Base-by-base conservation (phyloP, 768 basidiomycete genomes). In the Termitomyces heimii region DNA sequence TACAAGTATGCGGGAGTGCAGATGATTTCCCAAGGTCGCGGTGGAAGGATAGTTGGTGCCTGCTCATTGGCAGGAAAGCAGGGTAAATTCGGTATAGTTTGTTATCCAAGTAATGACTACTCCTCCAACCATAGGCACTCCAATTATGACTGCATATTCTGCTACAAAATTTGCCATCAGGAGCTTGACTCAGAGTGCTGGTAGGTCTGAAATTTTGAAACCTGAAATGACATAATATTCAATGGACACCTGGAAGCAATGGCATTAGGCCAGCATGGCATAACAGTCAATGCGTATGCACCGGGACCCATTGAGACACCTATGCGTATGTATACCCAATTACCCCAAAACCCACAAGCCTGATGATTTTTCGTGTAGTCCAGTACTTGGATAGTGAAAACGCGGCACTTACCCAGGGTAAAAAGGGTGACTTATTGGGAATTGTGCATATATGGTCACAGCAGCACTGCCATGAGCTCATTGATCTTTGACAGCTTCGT, bases 1-100 rank as follows among this genome's bases (percentile, higher is more conserved):
- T 86, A 86, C 45, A 82, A 85, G 53, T 75, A 85, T 57, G 86
- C 84, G 2, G 84, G 82, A 18, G 71, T 70, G 52, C 79, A 82
- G 62, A 88, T 88, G 86, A 74, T 84, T 9, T 55, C 63, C 9
- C 81, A 82, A 68, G 75, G 78, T 0, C 70, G 68, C 5, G 78
- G 82, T 16, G 82, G 85, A 1, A 73, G 79, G 18, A 82, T 88
- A 57, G 76, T 86, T 28, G 79, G 85, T 43, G 72, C 74, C 1
- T 63, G 64, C 1, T 76, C 75, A 1, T 8, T 68, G 0, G 60
- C 65, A 1, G 74, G 69, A 29, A 70, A 71, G 54, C 62, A 60
- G 61, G 72, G 67, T 66, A 26, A 32, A 37, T 54, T 9, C 42
- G 39, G n/a, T 37, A 18, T 29, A 28, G 35, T n/a, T n/a, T 39